phyloP scores from a whole-genome alignment of 1,284 basidiomycete species.

The Rhizoctonia solani region DNA sequence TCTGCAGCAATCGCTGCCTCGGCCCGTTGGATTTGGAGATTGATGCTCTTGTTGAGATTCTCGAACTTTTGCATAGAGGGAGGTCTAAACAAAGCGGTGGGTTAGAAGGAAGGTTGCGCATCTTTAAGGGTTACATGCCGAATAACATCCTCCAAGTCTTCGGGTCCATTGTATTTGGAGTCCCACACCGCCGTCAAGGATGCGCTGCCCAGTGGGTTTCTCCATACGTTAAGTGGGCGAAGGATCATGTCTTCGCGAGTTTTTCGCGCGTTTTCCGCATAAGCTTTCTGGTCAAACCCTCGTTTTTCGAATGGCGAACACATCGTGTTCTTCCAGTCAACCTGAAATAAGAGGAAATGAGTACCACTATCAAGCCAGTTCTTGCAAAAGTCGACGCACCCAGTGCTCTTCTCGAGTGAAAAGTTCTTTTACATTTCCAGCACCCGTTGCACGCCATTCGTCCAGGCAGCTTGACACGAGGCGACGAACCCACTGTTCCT shows the following conservation, averaged over 20 bases:
- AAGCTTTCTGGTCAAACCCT: constrained; percentile 30
- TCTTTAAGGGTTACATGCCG: not conserved
- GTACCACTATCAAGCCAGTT: not conserved
- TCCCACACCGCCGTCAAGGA: constrained; percentile 26
- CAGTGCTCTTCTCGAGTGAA: constrained; percentile 73
- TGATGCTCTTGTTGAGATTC: constrained; percentile 34
- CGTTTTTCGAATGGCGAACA: constrained; percentile 73
- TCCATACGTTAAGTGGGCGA: constrained; percentile 21
- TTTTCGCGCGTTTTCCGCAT: constrained; percentile 29
- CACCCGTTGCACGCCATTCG: constrained; percentile 72
- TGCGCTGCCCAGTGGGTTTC: constrained; percentile 24
- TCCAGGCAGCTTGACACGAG: constrained; percentile 64
- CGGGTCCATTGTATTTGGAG: constrained; percentile 13
- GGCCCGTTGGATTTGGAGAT: constrained; percentile 29
- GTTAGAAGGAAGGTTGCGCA: not conserved
- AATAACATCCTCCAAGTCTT: constrained; percentile 27
- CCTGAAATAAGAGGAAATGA: constrained; percentile 33
- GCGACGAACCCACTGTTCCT: constrained; percentile 75
- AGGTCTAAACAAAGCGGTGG: constrained; percentile 16
- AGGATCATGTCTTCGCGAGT: constrained; percentile 30
- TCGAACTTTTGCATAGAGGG: constrained; percentile 38
- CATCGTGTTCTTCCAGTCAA: constrained; percentile 76
- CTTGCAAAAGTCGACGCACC: constrained; percentile 50
- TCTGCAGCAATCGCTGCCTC: constrained; percentile 28
- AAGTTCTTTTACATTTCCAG: constrained; percentile 55